A percentile compares a stretch with the other conserved stretches of the same genome.
Conservation (phyloP, 305 asterid genomes). For the Fraxinus floribunda region DNA sequence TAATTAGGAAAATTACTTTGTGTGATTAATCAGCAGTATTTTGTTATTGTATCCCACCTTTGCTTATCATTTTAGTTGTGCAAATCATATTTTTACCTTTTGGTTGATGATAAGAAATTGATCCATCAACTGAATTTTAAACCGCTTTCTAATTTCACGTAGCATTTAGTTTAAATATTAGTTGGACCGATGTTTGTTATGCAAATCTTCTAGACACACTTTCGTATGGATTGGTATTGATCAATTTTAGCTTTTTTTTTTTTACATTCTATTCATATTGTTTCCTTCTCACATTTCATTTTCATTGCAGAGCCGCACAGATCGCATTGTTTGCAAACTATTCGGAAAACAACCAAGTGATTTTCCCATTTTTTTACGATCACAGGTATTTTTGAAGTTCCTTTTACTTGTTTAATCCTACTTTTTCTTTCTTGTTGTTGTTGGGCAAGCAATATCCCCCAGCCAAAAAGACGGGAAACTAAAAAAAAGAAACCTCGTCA, state of each 20-base stretch:
- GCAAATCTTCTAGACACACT: not conserved
- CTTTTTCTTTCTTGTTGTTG: not conserved
- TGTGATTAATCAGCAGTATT: not conserved
- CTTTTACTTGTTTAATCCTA: not conserved
- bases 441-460: not conserved
- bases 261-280: not conserved
- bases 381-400: constrained; percentile 50
- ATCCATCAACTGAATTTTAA: not conserved
- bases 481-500: not conserved
- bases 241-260: not conserved
- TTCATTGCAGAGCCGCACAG: constrained; percentile 64
- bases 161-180: not conserved
- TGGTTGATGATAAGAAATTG: not conserved
- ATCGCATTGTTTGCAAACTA: constrained; percentile 82
- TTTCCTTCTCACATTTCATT: not conserved
- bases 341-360: constrained; percentile 82
- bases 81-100: not conserved
- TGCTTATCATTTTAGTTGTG: not conserved
- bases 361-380: constrained; percentile 64
- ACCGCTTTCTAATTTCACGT: not conserved
- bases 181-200: not conserved
- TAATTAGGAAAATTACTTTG: not conserved
- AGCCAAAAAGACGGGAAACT: not conserved
- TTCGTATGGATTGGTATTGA: not conserved
- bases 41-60: not conserved